Percentiles rank a stretch among this genome's conserved stretches.
These are phyloP conservation scores for Elaeis oleifera DNA, from an alignment of 202 grass and related monocot species.

Conservation along the genomic window DNA sequence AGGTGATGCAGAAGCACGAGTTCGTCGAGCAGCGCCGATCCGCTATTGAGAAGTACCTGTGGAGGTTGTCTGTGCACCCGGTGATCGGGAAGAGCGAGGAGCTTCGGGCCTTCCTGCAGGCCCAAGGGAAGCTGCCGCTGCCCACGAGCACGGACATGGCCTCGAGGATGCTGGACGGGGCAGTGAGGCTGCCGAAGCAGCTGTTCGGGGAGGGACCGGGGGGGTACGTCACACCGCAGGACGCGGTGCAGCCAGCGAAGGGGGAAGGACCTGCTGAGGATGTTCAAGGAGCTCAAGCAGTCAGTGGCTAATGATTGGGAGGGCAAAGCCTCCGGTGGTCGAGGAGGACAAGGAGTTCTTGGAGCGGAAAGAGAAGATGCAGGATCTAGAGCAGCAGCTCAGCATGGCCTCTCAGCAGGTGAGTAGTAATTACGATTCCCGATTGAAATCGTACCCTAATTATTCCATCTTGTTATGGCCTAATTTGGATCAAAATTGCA, in stretches of 20 bases:
- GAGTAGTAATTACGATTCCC: background rate
- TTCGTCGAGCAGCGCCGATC: constrained; percentile 71
- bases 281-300: constrained; percentile 97
- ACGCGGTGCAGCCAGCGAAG: constrained; percentile 92
- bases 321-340: constrained; percentile 54
- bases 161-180: constrained; percentile 81
- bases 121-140: constrained; percentile 77
- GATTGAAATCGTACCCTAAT: background rate
- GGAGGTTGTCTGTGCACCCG: constrained; percentile 69
- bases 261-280: constrained; percentile 78
- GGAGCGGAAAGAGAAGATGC: constrained; percentile 66
- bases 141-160: constrained; percentile 74
- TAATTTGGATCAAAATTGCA: too few relatives aligned
- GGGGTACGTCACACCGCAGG: constrained; percentile 42
- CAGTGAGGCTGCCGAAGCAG: constrained; percentile 60
- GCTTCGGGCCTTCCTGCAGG: constrained; percentile 75
- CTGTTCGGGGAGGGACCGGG: constrained; percentile 47
- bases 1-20: constrained; percentile 93
- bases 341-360: constrained; percentile 97
- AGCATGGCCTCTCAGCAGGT: constrained; percentile 71
- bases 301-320: constrained; percentile 70
- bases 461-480: background rate
- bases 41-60: constrained; percentile 70
- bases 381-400: constrained; percentile 74
- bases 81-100: constrained; percentile 73